Base-by-base conservation (phyloP, 257 asterid species). In the Fraxinus quadrangulata region DNA sequence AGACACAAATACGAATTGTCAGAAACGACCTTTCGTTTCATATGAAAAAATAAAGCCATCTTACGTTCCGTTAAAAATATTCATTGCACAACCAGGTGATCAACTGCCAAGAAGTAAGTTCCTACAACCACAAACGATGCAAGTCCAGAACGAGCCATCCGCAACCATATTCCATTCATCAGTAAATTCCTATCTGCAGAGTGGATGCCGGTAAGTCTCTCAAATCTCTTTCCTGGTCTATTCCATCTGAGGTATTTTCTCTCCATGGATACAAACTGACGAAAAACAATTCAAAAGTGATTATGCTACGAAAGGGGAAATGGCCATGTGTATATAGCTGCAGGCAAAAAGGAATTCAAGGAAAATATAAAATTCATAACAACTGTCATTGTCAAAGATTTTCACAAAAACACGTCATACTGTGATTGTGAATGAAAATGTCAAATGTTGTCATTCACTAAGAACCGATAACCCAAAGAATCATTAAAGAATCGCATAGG, bases 191-290 rank as follows among this genome's bases (percentile, higher is more conserved):
- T 83, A 80, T 96, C 99, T 49, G 95, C 82, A 5, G 98, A 97
- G 77, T 93, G 93, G 84, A 93, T 88, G 74, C 99, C 99, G 6
- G 92, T 84, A 75, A 88, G 86, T 92, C 94, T 86, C 88, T 96
- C 98, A 56, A 96, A 82, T 86, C 92, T 83, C 81, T 89, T 92
- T 71, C 97, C 98, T 0, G 97, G 90, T 72, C 82, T 81, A 26
- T 81, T 70, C 98, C 97, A 90, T 87, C 88, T 92, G 34, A 96
- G 91, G 80, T 90, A 79, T 84, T 85, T 89, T 87, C 97, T 89
- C 90, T 96, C 99, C 96, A 89, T 82, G 24, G 94, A 67, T 81
- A 89, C 83, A 80, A 82, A 87, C 99, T 96, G 97, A 86, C 82
- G 66, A 68, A 5, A 19, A 82, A 75, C 68, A 78, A 80, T 61